Evolutionary conservation across 73 alveolate genomes (phyloP), one percentile per base, ranked within the genome.

Genomic region (Loxodes magnus): DNA sequence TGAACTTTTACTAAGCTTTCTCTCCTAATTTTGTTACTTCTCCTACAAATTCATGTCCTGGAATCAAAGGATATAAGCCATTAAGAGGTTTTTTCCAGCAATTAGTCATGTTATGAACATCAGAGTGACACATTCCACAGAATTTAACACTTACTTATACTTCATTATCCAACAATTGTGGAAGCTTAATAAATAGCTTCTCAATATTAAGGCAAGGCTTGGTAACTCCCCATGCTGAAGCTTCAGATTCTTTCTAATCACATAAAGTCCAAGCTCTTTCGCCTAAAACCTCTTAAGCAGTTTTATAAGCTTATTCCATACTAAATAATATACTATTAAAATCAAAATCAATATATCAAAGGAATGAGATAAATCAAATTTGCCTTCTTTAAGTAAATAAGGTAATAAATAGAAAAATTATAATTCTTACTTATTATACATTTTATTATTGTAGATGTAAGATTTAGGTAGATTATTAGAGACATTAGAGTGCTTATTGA

Each of bases 21-120:
- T 55, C 74, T 22, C 77, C 77, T 20, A 19, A 31, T 35, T 31
- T 19, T 2, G 27, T 61, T 4, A 64, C 60, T 4, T 14, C 30
- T 23, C 77, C 77, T 10, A 58, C 24, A 4, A 56, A 55, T 58
- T 64, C 77, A 35, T 64, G 77, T 20, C 77, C 77, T 1, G 73
- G 51, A 22, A 64, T 71, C 31, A 56, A 23, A 15, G 77, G 77
- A 34, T 34, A 64, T 12, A 9, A 12, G 2, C 15, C 39, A 1
- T 24, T 21, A 10, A 25, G 22, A 22, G 7, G n/a, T 2, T 17
- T 41, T 7, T 41, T 41, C 59, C 59, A 46, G 1, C 59, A 37
- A 24, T 5, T 10, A 1, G 46, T 46, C 34, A 24, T n/a, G 0
- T 0, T n/a, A 24, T 25, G 27, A 17, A 25, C 27, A 25, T 46